phyloP scores from a whole-genome alignment of 306 rosid genomes.

The Cucumis melo region DNA sequence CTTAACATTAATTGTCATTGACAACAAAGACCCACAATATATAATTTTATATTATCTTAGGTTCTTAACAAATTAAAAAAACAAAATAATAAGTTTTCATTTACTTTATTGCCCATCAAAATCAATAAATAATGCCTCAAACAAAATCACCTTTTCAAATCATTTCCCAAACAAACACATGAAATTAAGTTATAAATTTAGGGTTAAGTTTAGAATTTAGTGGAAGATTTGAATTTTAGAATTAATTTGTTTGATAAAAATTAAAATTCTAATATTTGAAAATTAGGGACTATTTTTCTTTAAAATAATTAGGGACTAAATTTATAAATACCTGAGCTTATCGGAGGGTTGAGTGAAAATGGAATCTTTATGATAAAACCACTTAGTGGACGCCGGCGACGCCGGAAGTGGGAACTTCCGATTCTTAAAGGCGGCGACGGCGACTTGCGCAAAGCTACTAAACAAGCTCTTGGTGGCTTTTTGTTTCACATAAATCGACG shows the following conservation, averaged over 20 bases:
- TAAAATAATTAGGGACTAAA: no score
- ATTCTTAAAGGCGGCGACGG: slow-evolving; percentile 35
- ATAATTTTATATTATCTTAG: neutral
- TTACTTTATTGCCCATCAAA: neutral
- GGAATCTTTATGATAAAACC: slow-evolving; percentile 33
- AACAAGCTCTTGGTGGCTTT: slow-evolving; percentile 36
- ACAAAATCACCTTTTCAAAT: neutral
- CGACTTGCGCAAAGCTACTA: slow-evolving; percentile 34
- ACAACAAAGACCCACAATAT: neutral
- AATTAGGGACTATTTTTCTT: no score
- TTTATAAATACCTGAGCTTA: slow-evolving; percentile 37
- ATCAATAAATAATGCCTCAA: neutral
- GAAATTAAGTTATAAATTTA: no score
- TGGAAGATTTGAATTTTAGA: no score
- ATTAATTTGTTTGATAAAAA: no score
- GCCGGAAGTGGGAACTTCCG: slow-evolving; percentile 26
- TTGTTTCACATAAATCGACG: slow-evolving; percentile 36
- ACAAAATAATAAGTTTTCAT: neutral
- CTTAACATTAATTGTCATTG: neutral
- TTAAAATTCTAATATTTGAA: no score
- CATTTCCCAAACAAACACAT: no score
- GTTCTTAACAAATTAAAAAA: no score
- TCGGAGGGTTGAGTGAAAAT: slow-evolving; percentile 32
- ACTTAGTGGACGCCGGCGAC: neutral
- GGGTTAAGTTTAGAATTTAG: no score